Evolutionary conservation across 495 filamentous ascomycete genomes (phyloP).

Genomic region (Parathielavia appendiculata): DNA sequence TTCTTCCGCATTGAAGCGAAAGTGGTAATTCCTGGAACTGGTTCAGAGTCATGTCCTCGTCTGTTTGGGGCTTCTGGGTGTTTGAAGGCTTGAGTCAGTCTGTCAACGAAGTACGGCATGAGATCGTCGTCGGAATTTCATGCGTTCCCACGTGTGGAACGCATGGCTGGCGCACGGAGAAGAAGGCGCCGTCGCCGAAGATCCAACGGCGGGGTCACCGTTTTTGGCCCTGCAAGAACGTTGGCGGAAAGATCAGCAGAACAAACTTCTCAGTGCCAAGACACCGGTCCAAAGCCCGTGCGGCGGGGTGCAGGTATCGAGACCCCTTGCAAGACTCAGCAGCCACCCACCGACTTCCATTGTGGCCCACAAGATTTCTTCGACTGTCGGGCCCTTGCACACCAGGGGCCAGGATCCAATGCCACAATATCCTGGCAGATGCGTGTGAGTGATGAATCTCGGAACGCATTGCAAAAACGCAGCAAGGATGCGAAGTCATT

Average conservation of each 20-base stretch:
- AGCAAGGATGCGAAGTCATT: slow-evolving; percentile 16
- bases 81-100: no score
- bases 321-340: slow-evolving; percentile 4
- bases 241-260: background rate
- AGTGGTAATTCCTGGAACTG: background rate
- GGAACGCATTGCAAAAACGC: slow-evolving; percentile 11
- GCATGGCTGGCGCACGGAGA: slow-evolving; percentile 3
- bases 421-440: slow-evolving; percentile 16
- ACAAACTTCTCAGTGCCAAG: slow-evolving; percentile 9
- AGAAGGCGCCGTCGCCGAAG: background rate
- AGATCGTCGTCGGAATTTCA: background rate
- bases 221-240: slow-evolving; percentile 9
- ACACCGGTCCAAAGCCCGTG: background rate
- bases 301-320: slow-evolving; percentile 21
- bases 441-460: background rate
- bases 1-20: background rate
- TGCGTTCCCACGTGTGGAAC: background rate
- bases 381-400: slow-evolving; percentile 7
- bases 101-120: background rate
- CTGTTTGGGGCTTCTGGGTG: no score
- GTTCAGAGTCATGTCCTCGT: no score
- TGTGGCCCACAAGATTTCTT: slow-evolving; percentile 19
- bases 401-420: slow-evolving; percentile 2
- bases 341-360: slow-evolving; percentile 12
- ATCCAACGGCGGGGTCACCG: slow-evolving; percentile 10